Conservation (phyloP, 768 basidiomycete species). For the Russula virescens region DNA sequence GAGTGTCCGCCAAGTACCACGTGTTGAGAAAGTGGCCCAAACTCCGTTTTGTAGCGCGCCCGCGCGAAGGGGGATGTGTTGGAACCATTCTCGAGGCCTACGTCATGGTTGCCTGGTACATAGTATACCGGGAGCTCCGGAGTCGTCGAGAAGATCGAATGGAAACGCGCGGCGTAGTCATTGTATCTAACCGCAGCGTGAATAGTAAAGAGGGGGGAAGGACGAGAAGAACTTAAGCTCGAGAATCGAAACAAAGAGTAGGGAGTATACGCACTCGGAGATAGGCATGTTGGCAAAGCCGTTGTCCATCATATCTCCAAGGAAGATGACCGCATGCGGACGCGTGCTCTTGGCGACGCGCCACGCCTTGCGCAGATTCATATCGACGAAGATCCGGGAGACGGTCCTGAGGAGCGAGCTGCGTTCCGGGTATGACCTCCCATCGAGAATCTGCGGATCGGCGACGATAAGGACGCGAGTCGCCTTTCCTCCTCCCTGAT, state of each 20-base stretch:
- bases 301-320: constrained; percentile 92
- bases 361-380: constrained; percentile 86
- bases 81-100: constrained; percentile 41
- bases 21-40: constrained; percentile 65
- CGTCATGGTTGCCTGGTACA: constrained; percentile 89
- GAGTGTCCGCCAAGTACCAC: constrained; percentile 66
- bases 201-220: no score
- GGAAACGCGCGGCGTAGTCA: constrained; percentile 60
- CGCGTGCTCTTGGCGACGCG: constrained; percentile 49
- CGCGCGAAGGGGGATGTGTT: constrained; percentile 27
- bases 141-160: constrained; percentile 55
- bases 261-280: constrained; percentile 51
- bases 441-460: constrained; percentile 83
- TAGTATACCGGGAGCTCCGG: constrained; percentile 52
- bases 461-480: constrained; percentile 64
- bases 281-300: constrained; percentile 61
- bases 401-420: constrained; percentile 49
- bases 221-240: no score
- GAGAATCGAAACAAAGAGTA: background rate
- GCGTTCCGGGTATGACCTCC: constrained; percentile 64
- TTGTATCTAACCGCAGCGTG: constrained; percentile 52
- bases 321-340: constrained; percentile 72
- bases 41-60: constrained; percentile 64
- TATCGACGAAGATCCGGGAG: constrained; percentile 64
- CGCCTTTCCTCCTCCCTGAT: constrained; percentile 6